Evolutionary conservation across 1,284 basidiomycete genomes (phyloP), one percentile per base, ranked within the genome.

Genomic region (Salmacisia buchloeana): DNA sequence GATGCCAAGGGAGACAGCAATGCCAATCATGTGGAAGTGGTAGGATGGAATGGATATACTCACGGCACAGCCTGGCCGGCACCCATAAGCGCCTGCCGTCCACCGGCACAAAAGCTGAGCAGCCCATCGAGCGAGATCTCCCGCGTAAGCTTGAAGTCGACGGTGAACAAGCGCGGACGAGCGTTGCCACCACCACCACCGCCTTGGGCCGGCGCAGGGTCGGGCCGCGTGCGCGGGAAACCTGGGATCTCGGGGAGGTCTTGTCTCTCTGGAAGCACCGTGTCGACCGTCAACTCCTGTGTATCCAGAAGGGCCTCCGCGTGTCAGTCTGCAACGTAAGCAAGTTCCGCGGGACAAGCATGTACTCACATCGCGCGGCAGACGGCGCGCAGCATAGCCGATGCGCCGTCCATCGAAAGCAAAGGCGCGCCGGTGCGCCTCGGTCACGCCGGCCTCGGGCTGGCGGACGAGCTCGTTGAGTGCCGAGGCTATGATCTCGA

Each of bases 401-500:
- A 68, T 67, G 2, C 65, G 63, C 1, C 61, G 46, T 2, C 71
- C 71, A 33, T 74, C 72, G 58, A 63, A 74, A 3, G 52, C 68
- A 7, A 69, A 23, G 23, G 23, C 25, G 15, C 21, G 21, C 2
- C 64, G 64, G 13, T 68, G 63, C 12, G 60, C 59, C 9, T 43
- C 39, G 13, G 67, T 69, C 27, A 74, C 64, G 33, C 63, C 67
- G 29, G 54, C 46, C 15, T 23, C n/a, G 1, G 45, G 56, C 13
- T n/a, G 46, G 1, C 52, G 29, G 15, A 61, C 64, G 4, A 63
- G 62, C 2, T 34, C 21, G 7, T 35, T 10, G 2, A 74, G 35
- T 18, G 52, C 69, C 18, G 63, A 21, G 1, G 27, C 3, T 2
- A 72, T 23, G 25, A 72, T 38, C 21, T 68, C 54, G 27, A 52